A percentile compares a stretch with the other conserved stretches of the same genome.
Evolutionary conservation across 2,329 filamentous ascomycete species (phyloP).

Genomic region (Neopestalotiopsis clavispora): DNA sequence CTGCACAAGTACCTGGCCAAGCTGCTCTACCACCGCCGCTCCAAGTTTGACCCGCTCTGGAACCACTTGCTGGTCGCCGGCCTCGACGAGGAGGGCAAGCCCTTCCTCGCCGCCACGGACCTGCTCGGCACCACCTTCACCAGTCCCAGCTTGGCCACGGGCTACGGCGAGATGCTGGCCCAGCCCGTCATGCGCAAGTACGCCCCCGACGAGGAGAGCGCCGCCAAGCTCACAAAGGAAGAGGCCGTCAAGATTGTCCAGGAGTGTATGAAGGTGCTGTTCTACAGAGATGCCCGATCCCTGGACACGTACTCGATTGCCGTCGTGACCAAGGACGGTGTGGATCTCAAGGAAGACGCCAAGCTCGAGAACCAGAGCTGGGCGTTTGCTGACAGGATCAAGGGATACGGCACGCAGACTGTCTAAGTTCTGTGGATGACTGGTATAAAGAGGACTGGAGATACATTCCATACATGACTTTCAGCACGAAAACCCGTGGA

Average conservation of each 20-base stretch:
- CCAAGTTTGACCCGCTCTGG: slow-evolving; percentile 97
- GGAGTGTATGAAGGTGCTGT: slow-evolving; percentile 98
- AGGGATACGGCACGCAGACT: slow-evolving; percentile 89
- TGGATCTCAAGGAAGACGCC: slow-evolving; percentile 83
- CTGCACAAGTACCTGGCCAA: slow-evolving; percentile 96
- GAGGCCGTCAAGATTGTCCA: slow-evolving; percentile 80
- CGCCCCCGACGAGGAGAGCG: slow-evolving; percentile 83
- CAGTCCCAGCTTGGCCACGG: slow-evolving; percentile 87
- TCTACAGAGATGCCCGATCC: slow-evolving; percentile 94
- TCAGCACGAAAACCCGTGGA: neutral
- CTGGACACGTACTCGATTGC: slow-evolving; percentile 91
- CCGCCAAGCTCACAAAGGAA: slow-evolving; percentile 74
- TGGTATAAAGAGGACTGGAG: neutral
- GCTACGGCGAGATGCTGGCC: slow-evolving; percentile 90
- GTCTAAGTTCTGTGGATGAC: slow-evolving; percentile 43
- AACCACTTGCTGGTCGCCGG: slow-evolving; percentile 93
- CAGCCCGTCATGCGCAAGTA: slow-evolving; percentile 86
- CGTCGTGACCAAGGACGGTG: slow-evolving; percentile 85
- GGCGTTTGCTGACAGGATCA: slow-evolving; percentile 95
- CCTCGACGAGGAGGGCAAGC: slow-evolving; percentile 76
- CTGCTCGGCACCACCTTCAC: slow-evolving; percentile 91
- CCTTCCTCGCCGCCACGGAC: slow-evolving; percentile 91
- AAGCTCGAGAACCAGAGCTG: slow-evolving; percentile 95
- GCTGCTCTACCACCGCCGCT: slow-evolving; percentile 93
- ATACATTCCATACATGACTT: neutral